Conservation (phyloP, 1,284 basidiomycete species). For the Tremellales sp. region DNA sequence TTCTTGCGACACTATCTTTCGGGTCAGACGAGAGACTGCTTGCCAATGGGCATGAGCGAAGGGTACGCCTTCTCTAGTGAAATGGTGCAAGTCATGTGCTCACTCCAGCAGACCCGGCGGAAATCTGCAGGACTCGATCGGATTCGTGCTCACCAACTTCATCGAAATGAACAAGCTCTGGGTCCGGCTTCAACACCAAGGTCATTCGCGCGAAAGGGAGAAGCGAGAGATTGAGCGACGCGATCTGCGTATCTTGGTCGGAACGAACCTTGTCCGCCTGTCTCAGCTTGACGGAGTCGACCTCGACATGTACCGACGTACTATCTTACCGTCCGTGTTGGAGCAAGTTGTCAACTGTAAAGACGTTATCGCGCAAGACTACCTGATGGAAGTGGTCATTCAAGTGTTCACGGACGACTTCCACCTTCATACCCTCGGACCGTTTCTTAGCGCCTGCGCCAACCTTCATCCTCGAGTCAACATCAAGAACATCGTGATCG, state of each 20-base stretch:
- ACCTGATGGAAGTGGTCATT: conserved; percentile 96
- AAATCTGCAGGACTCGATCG: conserved; percentile 86
- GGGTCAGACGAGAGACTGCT: conserved; percentile 86
- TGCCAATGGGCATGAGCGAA: conserved; percentile 76
- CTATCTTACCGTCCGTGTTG: conserved; percentile 80
- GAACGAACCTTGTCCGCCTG: conserved; percentile 88
- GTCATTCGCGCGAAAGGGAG: conserved; percentile 88
- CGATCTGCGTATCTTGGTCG: conserved; percentile 88
- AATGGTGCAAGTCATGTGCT: background rate
- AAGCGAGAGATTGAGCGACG: conserved; percentile 90
- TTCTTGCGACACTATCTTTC: conserved; percentile 92
- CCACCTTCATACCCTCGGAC: conserved; percentile 84
- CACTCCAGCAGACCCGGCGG: conserved; percentile 64
- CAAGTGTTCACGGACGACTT: conserved; percentile 98
- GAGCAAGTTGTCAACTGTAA: conserved; percentile 96
- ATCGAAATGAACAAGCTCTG: conserved; percentile 99
- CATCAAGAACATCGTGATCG: conserved; percentile 94
- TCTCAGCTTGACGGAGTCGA: conserved; percentile 92
- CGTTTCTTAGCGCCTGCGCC: conserved; percentile 88
- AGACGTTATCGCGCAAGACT: conserved; percentile 95
- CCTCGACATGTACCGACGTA: conserved; percentile 76
- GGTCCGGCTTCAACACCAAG: conserved; percentile 93
- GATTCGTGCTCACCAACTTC: conserved; percentile 92
- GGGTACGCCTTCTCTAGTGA: conserved; percentile 60
- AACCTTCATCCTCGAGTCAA: conserved; percentile 93